phyloP scores from a whole-genome alignment of 257 asterid species.

The Hygrophila difformis region DNA sequence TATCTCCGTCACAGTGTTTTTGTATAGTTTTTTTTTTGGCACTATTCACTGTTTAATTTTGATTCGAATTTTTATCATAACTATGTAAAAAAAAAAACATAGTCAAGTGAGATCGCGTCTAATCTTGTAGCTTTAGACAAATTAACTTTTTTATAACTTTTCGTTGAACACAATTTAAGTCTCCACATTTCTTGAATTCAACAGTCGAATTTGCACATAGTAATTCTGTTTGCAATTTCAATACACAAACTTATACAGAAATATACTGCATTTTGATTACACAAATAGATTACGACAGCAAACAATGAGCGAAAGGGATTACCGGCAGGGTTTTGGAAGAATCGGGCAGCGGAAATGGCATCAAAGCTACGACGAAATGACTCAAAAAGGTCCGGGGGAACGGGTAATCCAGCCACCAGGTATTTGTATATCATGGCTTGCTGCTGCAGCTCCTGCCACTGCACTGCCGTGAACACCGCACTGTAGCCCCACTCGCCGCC shows the following conservation, averaged over 20 bases:
- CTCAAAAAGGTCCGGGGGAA: constrained; percentile 81
- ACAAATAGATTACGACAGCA: not conserved
- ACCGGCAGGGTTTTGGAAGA: constrained; percentile 71
- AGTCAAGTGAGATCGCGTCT: no score
- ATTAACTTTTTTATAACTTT: constrained; percentile 1
- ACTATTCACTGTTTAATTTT: no score
- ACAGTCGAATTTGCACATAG: no score
- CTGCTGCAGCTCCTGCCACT: constrained; percentile 97
- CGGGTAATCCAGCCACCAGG: constrained; percentile 75
- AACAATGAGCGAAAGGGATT: constrained; percentile 23
- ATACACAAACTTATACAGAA: no score
- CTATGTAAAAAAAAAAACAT: no score
- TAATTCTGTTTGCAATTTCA: no score
- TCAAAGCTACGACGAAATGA: constrained; percentile 88
- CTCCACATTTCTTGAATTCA: no score
- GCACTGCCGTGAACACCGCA: constrained; percentile 83
- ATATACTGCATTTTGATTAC: not conserved
- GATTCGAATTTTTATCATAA: no score
- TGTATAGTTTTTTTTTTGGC: no score
- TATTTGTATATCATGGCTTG: constrained; percentile 97
- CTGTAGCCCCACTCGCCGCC: constrained; percentile 47
- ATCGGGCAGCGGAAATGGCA: constrained; percentile 67
- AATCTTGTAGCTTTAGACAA: no score
- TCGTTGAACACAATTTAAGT: no score
- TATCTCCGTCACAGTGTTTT: no score